phyloP scores from a whole-genome alignment of 2,329 filamentous ascomycete species.

The Pseudogymnoascus pannorum region DNA sequence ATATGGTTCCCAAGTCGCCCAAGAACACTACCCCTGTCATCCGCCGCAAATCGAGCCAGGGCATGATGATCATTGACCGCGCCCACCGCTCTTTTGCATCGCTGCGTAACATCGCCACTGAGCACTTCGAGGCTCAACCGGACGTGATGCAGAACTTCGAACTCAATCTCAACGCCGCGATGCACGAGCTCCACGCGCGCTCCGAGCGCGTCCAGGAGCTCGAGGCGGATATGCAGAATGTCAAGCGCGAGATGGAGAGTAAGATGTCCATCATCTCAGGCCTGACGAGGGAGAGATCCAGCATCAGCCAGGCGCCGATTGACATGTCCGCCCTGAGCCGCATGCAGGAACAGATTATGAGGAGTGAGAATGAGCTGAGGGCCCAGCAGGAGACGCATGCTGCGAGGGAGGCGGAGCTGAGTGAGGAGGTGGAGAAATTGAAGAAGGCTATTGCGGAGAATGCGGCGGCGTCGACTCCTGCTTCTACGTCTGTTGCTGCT shows the following conservation, averaged over 20 bases:
- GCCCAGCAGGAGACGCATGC: slow-evolving; percentile 65
- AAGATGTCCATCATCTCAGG: slow-evolving; percentile 96
- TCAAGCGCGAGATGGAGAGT: slow-evolving; percentile 92
- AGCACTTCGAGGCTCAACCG: slow-evolving; percentile 74
- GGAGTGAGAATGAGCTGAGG: slow-evolving; percentile 74
- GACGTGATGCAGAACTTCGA: slow-evolving; percentile 91
- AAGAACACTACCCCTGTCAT: slow-evolving; percentile 61
- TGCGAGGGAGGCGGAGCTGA: slow-evolving; percentile 67
- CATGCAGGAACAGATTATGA: slow-evolving; percentile 79
- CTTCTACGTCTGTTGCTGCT: slow-evolving; percentile 16
- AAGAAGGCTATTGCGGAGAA: slow-evolving; percentile 32
- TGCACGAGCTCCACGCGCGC: slow-evolving; percentile 81
- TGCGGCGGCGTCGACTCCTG: neutral
- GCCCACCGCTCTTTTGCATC: slow-evolving; percentile 87
- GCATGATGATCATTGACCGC: slow-evolving; percentile 77
- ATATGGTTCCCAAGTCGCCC: slow-evolving; percentile 42
- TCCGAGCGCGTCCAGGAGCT: slow-evolving; percentile 87
- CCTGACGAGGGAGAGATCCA: slow-evolving; percentile 84
- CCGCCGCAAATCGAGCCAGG: slow-evolving; percentile 88
- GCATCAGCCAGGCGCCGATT: slow-evolving; percentile 71
- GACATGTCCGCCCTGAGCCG: slow-evolving; percentile 87
- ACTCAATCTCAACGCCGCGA: slow-evolving; percentile 79
- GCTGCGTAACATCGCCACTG: slow-evolving; percentile 77
- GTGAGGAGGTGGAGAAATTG: slow-evolving; percentile 62
- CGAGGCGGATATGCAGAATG: slow-evolving; percentile 72